Conservation (phyloP, 1,284 basidiomycete genomes). For the Sporisorium iseilematis-ciliati region DNA sequence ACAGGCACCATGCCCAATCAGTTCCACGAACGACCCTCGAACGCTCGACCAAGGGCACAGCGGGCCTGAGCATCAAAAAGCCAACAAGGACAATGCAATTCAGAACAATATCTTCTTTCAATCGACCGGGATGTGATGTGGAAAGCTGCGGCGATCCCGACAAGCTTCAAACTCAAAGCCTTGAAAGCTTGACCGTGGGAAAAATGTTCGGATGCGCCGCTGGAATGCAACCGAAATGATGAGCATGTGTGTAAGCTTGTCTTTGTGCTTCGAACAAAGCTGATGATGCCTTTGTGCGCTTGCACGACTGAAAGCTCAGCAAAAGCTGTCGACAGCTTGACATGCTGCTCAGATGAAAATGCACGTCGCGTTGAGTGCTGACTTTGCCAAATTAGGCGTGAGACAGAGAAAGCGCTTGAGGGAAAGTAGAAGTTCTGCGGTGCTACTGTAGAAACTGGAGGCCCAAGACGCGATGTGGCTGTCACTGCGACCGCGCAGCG, state of each 20-base stretch:
- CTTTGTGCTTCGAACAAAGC: background rate
- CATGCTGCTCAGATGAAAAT: background rate
- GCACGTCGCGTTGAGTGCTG: slow-evolving; percentile 12
- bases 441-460: no score
- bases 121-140: background rate
- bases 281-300: slow-evolving; percentile 4
- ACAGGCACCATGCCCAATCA: background rate
- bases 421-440: background rate
- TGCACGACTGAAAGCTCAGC: background rate
- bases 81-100: slow-evolving; percentile 8
- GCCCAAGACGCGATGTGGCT: background rate
- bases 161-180: background rate
- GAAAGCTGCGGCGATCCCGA: background rate
- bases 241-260: slow-evolving; percentile 1
- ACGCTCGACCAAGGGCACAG: slow-evolving; percentile 10
- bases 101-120: slow-evolving; percentile 1
- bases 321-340: background rate
- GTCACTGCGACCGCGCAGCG: slow-evolving; percentile 1
- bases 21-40: slow-evolving; percentile 9
- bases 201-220: background rate
- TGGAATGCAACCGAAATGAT: background rate
- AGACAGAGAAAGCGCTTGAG: background rate
- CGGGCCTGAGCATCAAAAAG: background rate
- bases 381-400: background rate
- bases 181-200: background rate